A percentile compares a stretch with the other conserved stretches of the same genome.
Evolutionary conservation across 108 stramenopile species (phyloP).

Genomic region (Ochromonas danica): DNA sequence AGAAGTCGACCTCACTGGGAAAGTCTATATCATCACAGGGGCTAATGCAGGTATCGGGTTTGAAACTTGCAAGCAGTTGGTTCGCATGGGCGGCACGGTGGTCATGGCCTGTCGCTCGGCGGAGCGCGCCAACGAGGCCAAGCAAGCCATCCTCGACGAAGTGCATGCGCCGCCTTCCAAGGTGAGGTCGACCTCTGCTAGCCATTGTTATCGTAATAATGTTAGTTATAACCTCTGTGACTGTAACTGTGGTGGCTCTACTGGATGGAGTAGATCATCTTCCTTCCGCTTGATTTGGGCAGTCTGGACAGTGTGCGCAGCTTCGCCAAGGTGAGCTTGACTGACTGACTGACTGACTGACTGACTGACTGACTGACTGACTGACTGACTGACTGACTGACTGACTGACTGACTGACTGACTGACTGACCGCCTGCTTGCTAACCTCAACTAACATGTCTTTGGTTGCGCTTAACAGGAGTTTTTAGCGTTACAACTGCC

Average conservation of each 20-base stretch:
- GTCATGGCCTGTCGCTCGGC: slow-evolving; percentile 54
- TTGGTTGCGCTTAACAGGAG: no score
- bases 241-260: no score
- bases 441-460: no score
- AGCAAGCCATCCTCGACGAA: slow-evolving; percentile 28
- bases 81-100: slow-evolving; percentile 65
- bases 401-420: no score
- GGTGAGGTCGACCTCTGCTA: no score
- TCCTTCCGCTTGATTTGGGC: slow-evolving; percentile 51
- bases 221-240: no score
- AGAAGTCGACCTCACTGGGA: slow-evolving; percentile 36
- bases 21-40: slow-evolving; percentile 69
- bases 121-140: slow-evolving; percentile 48
- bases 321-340: slow-evolving; percentile 8
- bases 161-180: background rate
- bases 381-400: no score
- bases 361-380: no score
- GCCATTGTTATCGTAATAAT: no score
- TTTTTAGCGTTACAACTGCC: slow-evolving; percentile 23
- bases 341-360: no score
- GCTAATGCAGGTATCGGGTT: slow-evolving; percentile 71
- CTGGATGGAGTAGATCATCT: no score
- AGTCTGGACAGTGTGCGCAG: slow-evolving; percentile 27
- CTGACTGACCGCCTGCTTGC: no score
- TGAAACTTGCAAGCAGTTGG: slow-evolving; percentile 72